Evolutionary conservation across 2,329 filamentous ascomycete genomes (phyloP).

Genomic region (Metarhizium guizhouense): DNA sequence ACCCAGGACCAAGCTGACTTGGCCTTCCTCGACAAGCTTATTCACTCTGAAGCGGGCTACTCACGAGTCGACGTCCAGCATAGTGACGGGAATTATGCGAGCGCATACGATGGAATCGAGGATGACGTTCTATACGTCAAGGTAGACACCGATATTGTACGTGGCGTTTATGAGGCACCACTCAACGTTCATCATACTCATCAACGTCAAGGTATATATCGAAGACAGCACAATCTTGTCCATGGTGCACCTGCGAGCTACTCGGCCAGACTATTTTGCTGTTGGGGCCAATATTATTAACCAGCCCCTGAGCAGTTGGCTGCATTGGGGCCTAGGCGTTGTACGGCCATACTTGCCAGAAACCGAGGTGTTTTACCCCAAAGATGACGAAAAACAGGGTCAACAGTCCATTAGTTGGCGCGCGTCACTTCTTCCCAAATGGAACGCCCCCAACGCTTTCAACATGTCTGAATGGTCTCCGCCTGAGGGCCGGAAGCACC

Average conservation of each 20-base stretch:
- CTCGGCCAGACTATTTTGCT: slow-evolving; percentile 39
- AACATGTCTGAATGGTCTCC: slow-evolving; percentile 21
- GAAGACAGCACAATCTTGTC: slow-evolving; percentile 37
- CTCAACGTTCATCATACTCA: background rate
- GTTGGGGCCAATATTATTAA: slow-evolving; percentile 41
- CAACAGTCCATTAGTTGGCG: slow-evolving; percentile 24
- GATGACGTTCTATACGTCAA: slow-evolving; percentile 34
- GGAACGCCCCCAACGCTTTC: slow-evolving; percentile 21
- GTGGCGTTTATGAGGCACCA: slow-evolving; percentile 7
- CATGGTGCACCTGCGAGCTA: slow-evolving; percentile 37
- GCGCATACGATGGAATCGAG: slow-evolving; percentile 35
- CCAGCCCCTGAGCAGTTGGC: slow-evolving; percentile 41
- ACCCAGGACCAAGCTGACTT: slow-evolving; percentile 20
- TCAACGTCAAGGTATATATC: slow-evolving; percentile 14
- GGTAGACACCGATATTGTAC: slow-evolving; percentile 30
- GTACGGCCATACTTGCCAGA: slow-evolving; percentile 47
- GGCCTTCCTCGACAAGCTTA: slow-evolving; percentile 25
- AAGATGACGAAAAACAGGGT: slow-evolving; percentile 14
- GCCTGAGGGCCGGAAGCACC: slow-evolving; percentile 32
- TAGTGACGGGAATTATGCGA: slow-evolving; percentile 22
- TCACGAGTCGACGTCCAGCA: slow-evolving; percentile 19
- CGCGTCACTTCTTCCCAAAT: slow-evolving; percentile 26
- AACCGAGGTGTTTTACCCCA: background rate
- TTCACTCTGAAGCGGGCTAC: slow-evolving; percentile 28
- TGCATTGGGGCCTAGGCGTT: slow-evolving; percentile 45